phyloP scores from a whole-genome alignment of 371 early-diverging fungal species.

The Mortierella sp. region DNA sequence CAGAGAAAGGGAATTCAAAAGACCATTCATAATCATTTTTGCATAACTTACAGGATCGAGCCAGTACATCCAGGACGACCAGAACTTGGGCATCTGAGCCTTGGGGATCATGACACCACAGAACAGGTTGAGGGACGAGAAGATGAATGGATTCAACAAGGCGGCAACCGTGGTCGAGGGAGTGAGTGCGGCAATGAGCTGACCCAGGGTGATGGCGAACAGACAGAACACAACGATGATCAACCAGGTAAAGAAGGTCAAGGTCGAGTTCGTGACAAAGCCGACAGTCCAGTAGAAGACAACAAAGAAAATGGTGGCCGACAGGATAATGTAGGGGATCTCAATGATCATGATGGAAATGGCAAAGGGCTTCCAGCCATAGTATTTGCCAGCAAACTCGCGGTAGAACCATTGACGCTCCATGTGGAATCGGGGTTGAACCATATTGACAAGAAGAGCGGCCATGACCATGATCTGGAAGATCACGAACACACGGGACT shows the following conservation, averaged over 20 bases:
- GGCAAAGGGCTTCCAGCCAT: slow-evolving; percentile 76
- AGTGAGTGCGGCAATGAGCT: slow-evolving; percentile 73
- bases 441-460: slow-evolving; percentile 77
- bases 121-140: slow-evolving; percentile 76
- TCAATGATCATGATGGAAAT: slow-evolving; percentile 67
- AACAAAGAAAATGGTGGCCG: slow-evolving; percentile 68
- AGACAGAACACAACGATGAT: slow-evolving; percentile 69
- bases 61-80: slow-evolving; percentile 85
- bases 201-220: slow-evolving; percentile 78
- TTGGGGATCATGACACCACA: slow-evolving; percentile 79
- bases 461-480: slow-evolving; percentile 75
- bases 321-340: slow-evolving; percentile 67
- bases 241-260: slow-evolving; percentile 73
- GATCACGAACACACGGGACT: slow-evolving; percentile 78
- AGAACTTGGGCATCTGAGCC: slow-evolving; percentile 75
- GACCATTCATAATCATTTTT: too few relatives aligned
- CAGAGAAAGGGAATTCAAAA: too few relatives aligned
- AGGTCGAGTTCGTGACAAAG: slow-evolving; percentile 61
- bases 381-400: slow-evolving; percentile 77
- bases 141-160: slow-evolving; percentile 78
- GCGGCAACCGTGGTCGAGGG: slow-evolving; percentile 70
- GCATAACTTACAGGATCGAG: slow-evolving; percentile 66
- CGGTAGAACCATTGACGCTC: slow-evolving; percentile 78
- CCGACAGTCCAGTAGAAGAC: slow-evolving; percentile 81
- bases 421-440: slow-evolving; percentile 78